Evolutionary conservation across 192 early-diverging fungal genomes (phyloP).

Genomic region (Linnemannia exigua): DNA sequence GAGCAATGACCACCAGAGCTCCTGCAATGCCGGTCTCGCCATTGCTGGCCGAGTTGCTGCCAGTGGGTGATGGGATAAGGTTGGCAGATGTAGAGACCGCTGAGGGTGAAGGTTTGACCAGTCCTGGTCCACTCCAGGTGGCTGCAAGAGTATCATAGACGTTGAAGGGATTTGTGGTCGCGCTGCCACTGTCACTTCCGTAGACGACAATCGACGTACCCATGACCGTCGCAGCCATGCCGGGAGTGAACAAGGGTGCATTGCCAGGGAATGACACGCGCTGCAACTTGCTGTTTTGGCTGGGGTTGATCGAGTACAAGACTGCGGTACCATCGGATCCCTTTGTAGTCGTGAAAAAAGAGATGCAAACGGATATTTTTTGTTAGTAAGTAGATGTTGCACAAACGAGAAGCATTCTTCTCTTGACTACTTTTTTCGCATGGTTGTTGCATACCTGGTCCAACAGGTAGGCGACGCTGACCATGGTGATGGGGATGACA

Average conservation of each 20-base stretch:
- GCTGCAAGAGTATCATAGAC: conserved; percentile 28
- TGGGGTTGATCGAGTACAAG: conserved; percentile 27
- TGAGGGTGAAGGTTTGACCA: conserved; percentile 17
- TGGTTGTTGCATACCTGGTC: conserved; percentile 22
- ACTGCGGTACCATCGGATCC: conserved; percentile 30
- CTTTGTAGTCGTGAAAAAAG: conserved; percentile 2
- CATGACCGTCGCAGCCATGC: conserved; percentile 19
- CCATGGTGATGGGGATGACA: conserved; percentile 38
- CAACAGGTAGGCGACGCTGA: conserved; percentile 34
- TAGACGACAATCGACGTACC: conserved; percentile 29
- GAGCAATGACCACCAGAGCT: conserved; percentile 34
- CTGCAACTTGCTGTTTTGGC: conserved; percentile 3
- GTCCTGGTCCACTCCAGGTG: conserved; percentile 36
- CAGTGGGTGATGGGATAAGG: neutral
- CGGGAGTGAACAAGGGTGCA: conserved; percentile 31
- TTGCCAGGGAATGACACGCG: conserved; percentile 26
- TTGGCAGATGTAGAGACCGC: neutral
- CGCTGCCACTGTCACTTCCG: conserved; percentile 6
- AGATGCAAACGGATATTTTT: neutral
- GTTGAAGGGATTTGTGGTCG: conserved; percentile 17
- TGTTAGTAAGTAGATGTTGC: neutral
- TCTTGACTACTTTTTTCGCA: neutral
- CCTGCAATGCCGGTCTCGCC: conserved; percentile 29
- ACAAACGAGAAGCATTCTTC: too few relatives aligned
- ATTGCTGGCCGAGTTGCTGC: neutral